Evolutionary conservation across 1,284 basidiomycete species (phyloP).

Genomic region (Microbotryum intermedium): DNA sequence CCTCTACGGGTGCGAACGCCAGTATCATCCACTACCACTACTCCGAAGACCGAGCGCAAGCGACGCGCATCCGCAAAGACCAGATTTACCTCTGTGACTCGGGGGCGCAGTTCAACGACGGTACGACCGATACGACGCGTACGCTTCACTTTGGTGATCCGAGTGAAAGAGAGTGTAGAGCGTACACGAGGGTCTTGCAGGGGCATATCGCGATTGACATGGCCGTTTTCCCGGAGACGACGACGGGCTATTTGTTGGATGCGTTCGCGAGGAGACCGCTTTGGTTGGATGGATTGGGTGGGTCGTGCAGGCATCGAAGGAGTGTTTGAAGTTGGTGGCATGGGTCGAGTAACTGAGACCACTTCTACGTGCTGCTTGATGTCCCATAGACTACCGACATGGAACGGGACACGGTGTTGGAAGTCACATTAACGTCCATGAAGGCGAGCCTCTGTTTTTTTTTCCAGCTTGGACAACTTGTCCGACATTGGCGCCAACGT

Average conservation of each 20-base stretch:
- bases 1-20: slow-evolving; percentile 55
- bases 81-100: slow-evolving; percentile 90
- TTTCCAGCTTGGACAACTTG: too few species aligned
- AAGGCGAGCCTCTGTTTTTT: slow-evolving; percentile 43
- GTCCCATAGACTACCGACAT: slow-evolving; percentile 44
- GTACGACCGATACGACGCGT: slow-evolving; percentile 65
- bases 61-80: slow-evolving; percentile 63
- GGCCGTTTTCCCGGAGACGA: slow-evolving; percentile 76
- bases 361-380: not conserved
- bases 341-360: not conserved
- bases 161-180: slow-evolving; percentile 68
- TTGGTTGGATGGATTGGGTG: slow-evolving; percentile 85
- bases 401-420: slow-evolving; percentile 82
- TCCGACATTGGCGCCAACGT: too few species aligned
- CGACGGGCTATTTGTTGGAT: slow-evolving; percentile 68
- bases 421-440: slow-evolving; percentile 84
- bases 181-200: slow-evolving; percentile 89
- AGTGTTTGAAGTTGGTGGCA: not conserved
- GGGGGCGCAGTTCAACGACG: slow-evolving; percentile 80
- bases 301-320: too few species aligned
- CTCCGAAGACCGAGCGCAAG: slow-evolving; percentile 52
- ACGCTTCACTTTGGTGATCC: slow-evolving; percentile 81
- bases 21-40: slow-evolving; percentile 85
- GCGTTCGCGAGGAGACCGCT: slow-evolving; percentile 71
- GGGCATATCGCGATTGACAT: slow-evolving; percentile 92